These are phyloP conservation scores for Eutrema japonicum DNA, from an alignment of 345 rosid species.

Conservation along the genomic window DNA sequence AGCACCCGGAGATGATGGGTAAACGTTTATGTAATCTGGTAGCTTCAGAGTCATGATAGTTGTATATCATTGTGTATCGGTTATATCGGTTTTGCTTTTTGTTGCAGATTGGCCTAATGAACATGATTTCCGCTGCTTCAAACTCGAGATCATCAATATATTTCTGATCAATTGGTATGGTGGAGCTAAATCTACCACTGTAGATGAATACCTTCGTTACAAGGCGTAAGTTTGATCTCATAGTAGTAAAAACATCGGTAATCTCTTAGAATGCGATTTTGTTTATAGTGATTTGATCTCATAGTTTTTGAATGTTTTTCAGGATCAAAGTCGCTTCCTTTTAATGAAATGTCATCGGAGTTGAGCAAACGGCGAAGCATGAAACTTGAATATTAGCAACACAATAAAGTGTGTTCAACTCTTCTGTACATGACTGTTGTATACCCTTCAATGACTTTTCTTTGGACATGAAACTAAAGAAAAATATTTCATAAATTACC, in stretches of 20 bases:
- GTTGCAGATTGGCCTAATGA: constrained; percentile 79
- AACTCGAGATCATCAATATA: constrained; percentile 68
- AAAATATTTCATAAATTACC: constrained; percentile 4
- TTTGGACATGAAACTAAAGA: neutral
- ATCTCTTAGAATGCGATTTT: constrained; percentile 2
- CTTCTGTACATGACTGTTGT: constrained; percentile 24
- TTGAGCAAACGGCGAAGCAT: constrained; percentile 16
- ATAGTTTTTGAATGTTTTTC: constrained; percentile 13
- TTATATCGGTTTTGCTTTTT: neutral
- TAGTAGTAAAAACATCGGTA: constrained; percentile 18
- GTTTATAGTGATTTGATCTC: neutral
- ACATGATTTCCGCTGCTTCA: constrained; percentile 76
- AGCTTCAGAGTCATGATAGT: neutral
- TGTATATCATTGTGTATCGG: neutral
- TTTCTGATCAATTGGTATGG: constrained; percentile 93
- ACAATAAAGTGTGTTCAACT: constrained; percentile 2
- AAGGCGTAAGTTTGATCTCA: constrained; percentile 54
- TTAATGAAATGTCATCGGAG: neutral
- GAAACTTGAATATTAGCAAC: constrained; percentile 14
- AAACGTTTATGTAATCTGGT: constrained; percentile 21
- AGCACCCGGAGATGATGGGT: constrained; percentile 95
- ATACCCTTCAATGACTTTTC: neutral
- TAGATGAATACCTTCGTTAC: constrained; percentile 70
- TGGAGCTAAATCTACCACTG: constrained; percentile 81
- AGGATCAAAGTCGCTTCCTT: constrained; percentile 27